Base-by-base conservation (phyloP, 495 filamentous ascomycete genomes). In the Xylaria sp. region DNA sequence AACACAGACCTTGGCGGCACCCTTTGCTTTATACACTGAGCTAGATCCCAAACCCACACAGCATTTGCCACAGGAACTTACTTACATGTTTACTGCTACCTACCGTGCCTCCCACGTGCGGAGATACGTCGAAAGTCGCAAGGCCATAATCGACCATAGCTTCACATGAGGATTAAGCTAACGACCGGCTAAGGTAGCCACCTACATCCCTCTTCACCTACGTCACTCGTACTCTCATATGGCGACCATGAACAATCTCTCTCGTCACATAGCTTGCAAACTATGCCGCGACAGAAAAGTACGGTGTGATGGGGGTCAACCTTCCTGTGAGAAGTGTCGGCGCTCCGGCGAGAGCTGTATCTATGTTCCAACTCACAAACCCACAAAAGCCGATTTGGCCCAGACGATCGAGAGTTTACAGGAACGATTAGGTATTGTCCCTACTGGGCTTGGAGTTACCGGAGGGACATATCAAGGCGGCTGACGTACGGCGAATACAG, bases 261-360 rank as follows among this genome's bases (percentile, higher is more conserved):
- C 69, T 15, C 69, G 69, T 41, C 69, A 71, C 69, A 71, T 71
- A 71, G 69, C 69, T n/a, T 71, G 69, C 46, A 71, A 71, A 67
- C 52, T 71, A 71, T 72, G 71, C 33, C 71, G 71, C 57, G 71
- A 72, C 43, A 40, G 71, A 46, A 72, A 72, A 64, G 71, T 72
- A 43, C 53, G 71, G 33, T 72, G 71, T 62, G 64, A 68, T 69
- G 71, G 71, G 21, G 71, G 65, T 4, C 71, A 72, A 33, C 71
- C 71, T 46, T 48, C 65, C 5, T 72, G 71, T 37, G 71, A 72
- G 55, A 72, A 72, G 31, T 72, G 71, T 40, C 71, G 64, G 53
- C 65, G 71, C 15, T 68, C 71, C 5, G 71, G 71, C 41, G 71
- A 72, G 24, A 50, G 21, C 24, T 72, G 71, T 63, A 48, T 72